Conservation (phyloP, 768 basidiomycete genomes). For the Russula brevipes region DNA sequence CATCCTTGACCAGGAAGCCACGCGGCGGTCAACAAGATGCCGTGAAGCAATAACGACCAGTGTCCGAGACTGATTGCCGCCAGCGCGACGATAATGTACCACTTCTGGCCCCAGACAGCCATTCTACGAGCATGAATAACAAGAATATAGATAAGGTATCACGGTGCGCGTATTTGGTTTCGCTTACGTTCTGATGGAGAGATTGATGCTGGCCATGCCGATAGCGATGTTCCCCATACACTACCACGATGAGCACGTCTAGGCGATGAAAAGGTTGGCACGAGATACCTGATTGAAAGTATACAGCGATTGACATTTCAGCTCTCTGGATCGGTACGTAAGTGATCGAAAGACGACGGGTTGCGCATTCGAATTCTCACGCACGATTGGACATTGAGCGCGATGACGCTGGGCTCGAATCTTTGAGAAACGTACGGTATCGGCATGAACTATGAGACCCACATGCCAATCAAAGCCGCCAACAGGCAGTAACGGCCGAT, state of each 20-base stretch:
- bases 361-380: constrained; percentile 16
- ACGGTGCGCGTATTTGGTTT: constrained; percentile 1
- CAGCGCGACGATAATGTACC: constrained; percentile 46
- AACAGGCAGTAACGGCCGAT: constrained; percentile 42
- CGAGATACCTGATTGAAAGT: constrained; percentile 41
- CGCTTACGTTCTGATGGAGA: constrained; percentile 42
- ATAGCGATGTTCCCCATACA: constrained; percentile 42
- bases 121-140: constrained; percentile 34
- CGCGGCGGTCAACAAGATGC: constrained; percentile 52
- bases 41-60: constrained; percentile 67
- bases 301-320: constrained; percentile 45
- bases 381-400: constrained; percentile 36
- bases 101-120: constrained; percentile 61
- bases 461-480: constrained; percentile 46
- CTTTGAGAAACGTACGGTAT: background rate
- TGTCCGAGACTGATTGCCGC: constrained; percentile 59
- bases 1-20: constrained; percentile 54
- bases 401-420: constrained; percentile 25
- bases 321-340: constrained; percentile 28
- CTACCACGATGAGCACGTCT: constrained; percentile 26
- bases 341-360: background rate
- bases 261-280: background rate
- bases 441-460: constrained; percentile 22
- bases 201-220: constrained; percentile 44
- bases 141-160: background rate